These are phyloP conservation scores for Saturnispora sanitii DNA, from an alignment of 805 yeast genomes.

Conservation along the genomic window DNA sequence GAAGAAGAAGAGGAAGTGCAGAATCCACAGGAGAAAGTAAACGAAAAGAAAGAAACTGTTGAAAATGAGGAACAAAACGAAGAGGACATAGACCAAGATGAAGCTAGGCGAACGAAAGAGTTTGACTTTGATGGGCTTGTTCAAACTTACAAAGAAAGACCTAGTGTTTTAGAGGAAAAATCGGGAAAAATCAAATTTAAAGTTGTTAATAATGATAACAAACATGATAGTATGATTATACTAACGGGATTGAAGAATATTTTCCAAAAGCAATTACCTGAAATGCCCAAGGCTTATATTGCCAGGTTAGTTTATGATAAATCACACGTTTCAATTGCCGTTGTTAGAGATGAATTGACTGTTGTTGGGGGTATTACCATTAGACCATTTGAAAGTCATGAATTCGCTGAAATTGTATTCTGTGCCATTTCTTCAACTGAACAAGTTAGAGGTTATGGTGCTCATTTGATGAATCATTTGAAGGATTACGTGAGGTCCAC, in stretches of 20 bases:
- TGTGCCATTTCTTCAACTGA: slow-evolving; percentile 97
- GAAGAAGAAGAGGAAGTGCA: slow-evolving; percentile 12
- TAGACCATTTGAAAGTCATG: slow-evolving; percentile 82
- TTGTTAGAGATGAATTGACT: slow-evolving; percentile 82
- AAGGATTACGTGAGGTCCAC: slow-evolving; percentile 92
- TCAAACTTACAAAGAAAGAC: slow-evolving; percentile 82
- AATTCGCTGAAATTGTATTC: slow-evolving; percentile 95
- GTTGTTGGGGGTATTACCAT: slow-evolving; percentile 98
- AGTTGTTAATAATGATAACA: slow-evolving; percentile 91
- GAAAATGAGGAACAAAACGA: slow-evolving; percentile 22
- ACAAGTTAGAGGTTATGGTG: slow-evolving; percentile 98
- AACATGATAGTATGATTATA: slow-evolving; percentile 79
- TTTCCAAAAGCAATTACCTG: slow-evolving; percentile 94
- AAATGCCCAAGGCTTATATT: slow-evolving; percentile 97
- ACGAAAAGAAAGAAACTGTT: slow-evolving; percentile 14
- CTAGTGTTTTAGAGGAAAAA: slow-evolving; percentile 88
- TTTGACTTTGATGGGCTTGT: slow-evolving; percentile 68
- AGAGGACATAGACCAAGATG: slow-evolving; percentile 30
- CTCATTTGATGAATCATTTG: slow-evolving; percentile 94
- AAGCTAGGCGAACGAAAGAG: slow-evolving; percentile 33
- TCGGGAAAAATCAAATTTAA: slow-evolving; percentile 91
- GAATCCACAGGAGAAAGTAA: background rate
- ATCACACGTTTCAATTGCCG: slow-evolving; percentile 92
- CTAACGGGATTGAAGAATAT: slow-evolving; percentile 92
- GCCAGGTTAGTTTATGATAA: slow-evolving; percentile 90